A percentile compares a stretch with the other conserved stretches of the same genome.
Evolutionary conservation across 2,329 filamentous ascomycete genomes (phyloP).

Genomic region (Diaporthe sp.): DNA sequence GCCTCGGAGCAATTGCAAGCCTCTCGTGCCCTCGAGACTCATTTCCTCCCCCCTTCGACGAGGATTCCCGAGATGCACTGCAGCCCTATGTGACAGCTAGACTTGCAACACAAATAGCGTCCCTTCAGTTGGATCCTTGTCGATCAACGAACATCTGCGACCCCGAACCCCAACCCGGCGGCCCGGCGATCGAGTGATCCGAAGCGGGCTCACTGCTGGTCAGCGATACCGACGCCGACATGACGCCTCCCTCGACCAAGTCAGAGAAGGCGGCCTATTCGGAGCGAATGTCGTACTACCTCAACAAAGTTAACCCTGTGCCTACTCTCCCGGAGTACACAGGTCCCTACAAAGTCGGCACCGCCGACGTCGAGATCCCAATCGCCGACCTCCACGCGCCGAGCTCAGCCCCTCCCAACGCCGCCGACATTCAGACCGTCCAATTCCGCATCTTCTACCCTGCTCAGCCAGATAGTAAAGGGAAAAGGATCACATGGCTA

Average conservation of each 20-base stretch:
- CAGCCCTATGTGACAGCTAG: neutral
- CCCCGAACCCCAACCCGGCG: too few relatives aligned
- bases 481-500: conserved; percentile 79
- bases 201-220: neutral
- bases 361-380: conserved; percentile 84
- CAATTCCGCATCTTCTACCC: conserved; percentile 89
- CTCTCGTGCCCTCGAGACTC: neutral
- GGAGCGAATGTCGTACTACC: conserved; percentile 58
- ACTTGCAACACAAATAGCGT: neutral
- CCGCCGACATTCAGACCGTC: conserved; percentile 75
- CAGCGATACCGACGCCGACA: neutral
- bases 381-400: conserved; percentile 69
- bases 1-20: neutral
- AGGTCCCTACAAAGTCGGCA: conserved; percentile 83
- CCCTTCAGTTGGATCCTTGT: neutral
- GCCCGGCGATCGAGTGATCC: too few relatives aligned
- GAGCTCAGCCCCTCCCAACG: conserved; percentile 64
- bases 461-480: conserved; percentile 63
- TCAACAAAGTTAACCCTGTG: conserved; percentile 74
- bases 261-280: conserved; percentile 37
- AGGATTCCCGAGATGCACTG: neutral
- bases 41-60: neutral
- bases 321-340: conserved; percentile 81
- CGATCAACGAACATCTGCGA: neutral
- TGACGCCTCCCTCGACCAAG: conserved; percentile 32